These are phyloP conservation scores for Psilocybe mexicana DNA, from an alignment of 1,284 basidiomycete species.

Conservation along the genomic window DNA sequence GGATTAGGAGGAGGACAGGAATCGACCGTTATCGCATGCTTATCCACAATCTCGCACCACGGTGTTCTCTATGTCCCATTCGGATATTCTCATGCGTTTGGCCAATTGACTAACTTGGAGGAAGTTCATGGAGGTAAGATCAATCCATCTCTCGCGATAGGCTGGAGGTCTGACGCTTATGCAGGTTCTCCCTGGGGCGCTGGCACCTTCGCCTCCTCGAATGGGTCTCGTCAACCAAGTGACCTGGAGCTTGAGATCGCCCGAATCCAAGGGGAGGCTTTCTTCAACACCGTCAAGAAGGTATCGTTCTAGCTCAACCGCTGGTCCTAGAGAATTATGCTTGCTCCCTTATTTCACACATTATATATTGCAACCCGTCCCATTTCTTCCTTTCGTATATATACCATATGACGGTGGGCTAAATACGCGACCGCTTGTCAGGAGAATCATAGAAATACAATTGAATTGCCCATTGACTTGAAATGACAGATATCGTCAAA, in stretches of 20 bases:
- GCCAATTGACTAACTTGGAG: slow-evolving; percentile 55
- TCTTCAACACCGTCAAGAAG: slow-evolving; percentile 28
- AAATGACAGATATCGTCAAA: too few species aligned
- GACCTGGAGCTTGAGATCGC: slow-evolving; percentile 70
- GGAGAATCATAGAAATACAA: too few species aligned
- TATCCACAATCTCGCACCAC: slow-evolving; percentile 83
- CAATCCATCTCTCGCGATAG: background rate
- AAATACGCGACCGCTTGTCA: too few species aligned
- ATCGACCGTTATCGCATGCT: slow-evolving; percentile 59
- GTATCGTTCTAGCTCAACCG: slow-evolving; percentile 13
- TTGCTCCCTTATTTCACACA: too few species aligned
- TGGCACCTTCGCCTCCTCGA: slow-evolving; percentile 64
- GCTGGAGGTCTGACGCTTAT: background rate
- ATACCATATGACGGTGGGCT: too few species aligned
- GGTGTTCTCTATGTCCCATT: slow-evolving; percentile 81
- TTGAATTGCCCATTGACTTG: too few species aligned
- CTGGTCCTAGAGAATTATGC: too few species aligned
- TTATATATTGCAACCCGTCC: too few species aligned
- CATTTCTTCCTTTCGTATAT: too few species aligned
- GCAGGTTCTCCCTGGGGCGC: slow-evolving; percentile 73
- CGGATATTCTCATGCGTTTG: slow-evolving; percentile 67
- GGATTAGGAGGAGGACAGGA: slow-evolving; percentile 76
- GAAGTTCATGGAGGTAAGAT: slow-evolving; percentile 73
- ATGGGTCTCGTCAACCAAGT: slow-evolving; percentile 67
- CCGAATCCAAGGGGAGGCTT: slow-evolving; percentile 30